Evolutionary conservation across 345 rosid species (phyloP).

Genomic region (Gossypium turneri): DNA sequence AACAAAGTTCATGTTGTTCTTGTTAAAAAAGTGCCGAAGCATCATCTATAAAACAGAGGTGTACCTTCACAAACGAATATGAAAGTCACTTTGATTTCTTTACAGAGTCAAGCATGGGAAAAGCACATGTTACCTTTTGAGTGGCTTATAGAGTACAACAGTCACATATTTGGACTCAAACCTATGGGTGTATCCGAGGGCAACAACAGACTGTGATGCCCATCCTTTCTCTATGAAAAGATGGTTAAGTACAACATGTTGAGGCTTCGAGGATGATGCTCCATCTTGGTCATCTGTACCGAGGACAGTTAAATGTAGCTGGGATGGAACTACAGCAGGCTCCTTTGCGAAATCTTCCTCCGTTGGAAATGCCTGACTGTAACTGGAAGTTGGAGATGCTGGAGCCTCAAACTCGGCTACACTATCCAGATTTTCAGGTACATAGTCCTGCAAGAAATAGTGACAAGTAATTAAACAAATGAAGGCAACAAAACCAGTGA

Average conservation of each 20-base stretch:
- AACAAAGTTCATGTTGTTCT: not conserved
- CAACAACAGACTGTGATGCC: constrained; percentile 70
- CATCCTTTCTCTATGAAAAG: constrained; percentile 75
- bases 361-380: constrained; percentile 50
- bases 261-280: constrained; percentile 57
- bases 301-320: constrained; percentile 63
- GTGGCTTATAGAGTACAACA: constrained; percentile 82
- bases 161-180: constrained; percentile 86
- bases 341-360: constrained; percentile 82
- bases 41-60: constrained; percentile 25
- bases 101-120: constrained; percentile 18
- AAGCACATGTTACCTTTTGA: constrained; percentile 37
- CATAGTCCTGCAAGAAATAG: constrained; percentile 47
- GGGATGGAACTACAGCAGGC: constrained; percentile 65
- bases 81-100: constrained; percentile 19
- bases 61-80: constrained; percentile 13
- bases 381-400: constrained; percentile 70
- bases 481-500: not conserved
- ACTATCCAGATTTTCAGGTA: constrained; percentile 79
- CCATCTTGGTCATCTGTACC: constrained; percentile 44
- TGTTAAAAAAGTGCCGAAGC: not conserved
- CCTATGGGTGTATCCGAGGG: constrained; percentile 83
- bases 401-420: constrained; percentile 77
- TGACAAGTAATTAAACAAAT: not conserved
- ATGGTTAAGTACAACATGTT: constrained; percentile 86